Evolutionary conservation across 2,329 filamentous ascomycete species (phyloP).

Genomic region (Venturia oleaginea): DNA sequence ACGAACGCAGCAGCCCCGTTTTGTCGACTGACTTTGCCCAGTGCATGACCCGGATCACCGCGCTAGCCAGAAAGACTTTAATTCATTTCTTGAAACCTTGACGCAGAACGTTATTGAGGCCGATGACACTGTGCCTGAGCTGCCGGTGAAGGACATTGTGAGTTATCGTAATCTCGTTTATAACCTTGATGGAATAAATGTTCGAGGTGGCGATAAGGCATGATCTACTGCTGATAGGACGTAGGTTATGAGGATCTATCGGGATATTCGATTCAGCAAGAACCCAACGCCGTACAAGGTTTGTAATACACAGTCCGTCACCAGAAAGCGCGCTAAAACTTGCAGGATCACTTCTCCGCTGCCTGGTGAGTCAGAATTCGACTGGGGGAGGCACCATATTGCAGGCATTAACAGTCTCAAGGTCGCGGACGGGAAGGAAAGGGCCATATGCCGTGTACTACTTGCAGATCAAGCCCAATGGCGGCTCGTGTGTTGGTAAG

Average conservation of each 20-base stretch:
- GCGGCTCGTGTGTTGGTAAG: slow-evolving; percentile 60
- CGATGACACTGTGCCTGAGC: slow-evolving; percentile 76
- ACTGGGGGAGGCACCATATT: background rate
- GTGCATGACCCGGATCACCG: slow-evolving; percentile 75
- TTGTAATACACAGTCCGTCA: slow-evolving; percentile 13
- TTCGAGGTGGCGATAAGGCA: background rate
- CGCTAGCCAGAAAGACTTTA: slow-evolving; percentile 69
- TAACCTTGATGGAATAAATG: too few species aligned
- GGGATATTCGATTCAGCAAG: slow-evolving; percentile 76
- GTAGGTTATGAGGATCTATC: slow-evolving; percentile 73
- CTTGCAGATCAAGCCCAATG: slow-evolving; percentile 65
- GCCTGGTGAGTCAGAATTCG: slow-evolving; percentile 50
- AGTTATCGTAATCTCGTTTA: slow-evolving; percentile 18
- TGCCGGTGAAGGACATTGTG: slow-evolving; percentile 75
- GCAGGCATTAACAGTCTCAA: slow-evolving; percentile 31
- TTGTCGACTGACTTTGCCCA: slow-evolving; percentile 28
- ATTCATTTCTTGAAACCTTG: slow-evolving; percentile 64
- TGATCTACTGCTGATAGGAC: slow-evolving; percentile 13
- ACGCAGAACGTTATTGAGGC: slow-evolving; percentile 60
- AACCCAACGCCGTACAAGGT: slow-evolving; percentile 86
- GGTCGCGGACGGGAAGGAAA: slow-evolving; percentile 73
- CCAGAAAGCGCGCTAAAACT: slow-evolving; percentile 18
- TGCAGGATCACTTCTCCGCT: slow-evolving; percentile 68
- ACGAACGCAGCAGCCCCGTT: background rate
- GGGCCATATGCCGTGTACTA: slow-evolving; percentile 86